Base-by-base conservation (phyloP, 345 rosid species). In the Murraya koenigii region DNA sequence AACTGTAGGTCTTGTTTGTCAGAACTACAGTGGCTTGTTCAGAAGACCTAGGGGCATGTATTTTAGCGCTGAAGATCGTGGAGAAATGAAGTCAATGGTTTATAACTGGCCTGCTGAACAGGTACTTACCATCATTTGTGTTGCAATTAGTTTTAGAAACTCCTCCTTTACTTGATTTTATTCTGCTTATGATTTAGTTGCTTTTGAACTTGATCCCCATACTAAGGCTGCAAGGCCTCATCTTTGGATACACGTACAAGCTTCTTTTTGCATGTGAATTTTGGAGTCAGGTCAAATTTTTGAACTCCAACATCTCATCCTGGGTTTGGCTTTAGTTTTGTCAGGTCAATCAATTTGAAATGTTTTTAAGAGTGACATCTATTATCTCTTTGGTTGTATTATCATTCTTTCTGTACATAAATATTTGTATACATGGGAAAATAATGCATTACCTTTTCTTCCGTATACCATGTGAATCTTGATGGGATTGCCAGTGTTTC, bases 81-180 rank as follows among this genome's bases (percentile, higher is more conserved):
- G 99, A 83, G 99, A 96, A 87, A 93, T 96, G 99, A 93, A 93
- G 98, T 93, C 99, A 55, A 93, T 93, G 99, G 97, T 95, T 78
- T 95, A 93, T 83, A 95, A 95, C 84, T 95, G 99, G 99, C 98
- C 99, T 20, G 92, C 98, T 77, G 99, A 93, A 73, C 99, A 95
- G 97, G 99, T 95, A 56, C 76, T 74, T 39, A 52, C 39, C 74
- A 56, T 32, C 82, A 19, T 66, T 64, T n/a, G 32, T 33, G 14
- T 60, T 79, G 74, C 60, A 10, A 25, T 74, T 69, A 75, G 62
- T 78, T 79, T 35, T 36, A 47, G 23, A 47, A 72, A 39, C 11
- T 68, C 35, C 28, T 79, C 67, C 8, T 66, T 59, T 77, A 38
- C 38, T 79, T 76, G 55, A 63, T 49, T 49, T 22, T 72, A 30